Percentiles rank a stretch among this genome's conserved stretches.
Conservation (phyloP, 2,329 filamentous ascomycete species). For the Bipolaris gigantea region DNA sequence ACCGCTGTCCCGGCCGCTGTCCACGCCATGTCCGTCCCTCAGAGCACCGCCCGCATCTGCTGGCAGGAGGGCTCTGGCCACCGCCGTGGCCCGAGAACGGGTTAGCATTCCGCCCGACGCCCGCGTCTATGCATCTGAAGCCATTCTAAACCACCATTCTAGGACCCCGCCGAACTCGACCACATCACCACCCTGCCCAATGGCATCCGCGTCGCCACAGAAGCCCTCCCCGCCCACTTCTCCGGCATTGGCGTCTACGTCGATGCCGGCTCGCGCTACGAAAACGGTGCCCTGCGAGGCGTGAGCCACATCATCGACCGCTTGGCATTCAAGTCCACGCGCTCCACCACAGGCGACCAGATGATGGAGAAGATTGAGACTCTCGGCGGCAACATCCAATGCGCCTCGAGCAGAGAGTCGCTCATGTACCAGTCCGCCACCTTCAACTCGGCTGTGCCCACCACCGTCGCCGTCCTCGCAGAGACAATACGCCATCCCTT, state of each 20-base stretch:
- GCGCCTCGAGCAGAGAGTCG: slow-evolving; percentile 89
- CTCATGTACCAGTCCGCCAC: slow-evolving; percentile 99
- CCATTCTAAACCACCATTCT: slow-evolving; percentile 10
- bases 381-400: slow-evolving; percentile 94
- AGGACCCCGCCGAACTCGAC: slow-evolving; percentile 87
- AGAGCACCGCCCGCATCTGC: slow-evolving; percentile 20
- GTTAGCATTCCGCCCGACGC: slow-evolving; percentile 18
- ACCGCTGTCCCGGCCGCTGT: slow-evolving; percentile 33
- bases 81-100: slow-evolving; percentile 41
- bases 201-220: slow-evolving; percentile 90
- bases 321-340: slow-evolving; percentile 89
- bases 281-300: slow-evolving; percentile 80
- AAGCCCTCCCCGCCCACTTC: slow-evolving; percentile 91
- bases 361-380: slow-evolving; percentile 88
- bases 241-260: slow-evolving; percentile 94
- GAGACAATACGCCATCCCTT: slow-evolving; percentile 88
- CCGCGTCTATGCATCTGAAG: slow-evolving; percentile 4
- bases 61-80: slow-evolving; percentile 35
- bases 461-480: slow-evolving; percentile 79
- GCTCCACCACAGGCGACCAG: slow-evolving; percentile 70
- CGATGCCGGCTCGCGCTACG: slow-evolving; percentile 92
- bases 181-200: slow-evolving; percentile 86
- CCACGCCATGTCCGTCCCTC: slow-evolving; percentile 20
- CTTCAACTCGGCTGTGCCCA: slow-evolving; percentile 89
- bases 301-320: slow-evolving; percentile 96